phyloP scores from a whole-genome alignment of 2,329 filamentous ascomycete genomes.

The Teratosphaeria pseudoeucalypti region DNA sequence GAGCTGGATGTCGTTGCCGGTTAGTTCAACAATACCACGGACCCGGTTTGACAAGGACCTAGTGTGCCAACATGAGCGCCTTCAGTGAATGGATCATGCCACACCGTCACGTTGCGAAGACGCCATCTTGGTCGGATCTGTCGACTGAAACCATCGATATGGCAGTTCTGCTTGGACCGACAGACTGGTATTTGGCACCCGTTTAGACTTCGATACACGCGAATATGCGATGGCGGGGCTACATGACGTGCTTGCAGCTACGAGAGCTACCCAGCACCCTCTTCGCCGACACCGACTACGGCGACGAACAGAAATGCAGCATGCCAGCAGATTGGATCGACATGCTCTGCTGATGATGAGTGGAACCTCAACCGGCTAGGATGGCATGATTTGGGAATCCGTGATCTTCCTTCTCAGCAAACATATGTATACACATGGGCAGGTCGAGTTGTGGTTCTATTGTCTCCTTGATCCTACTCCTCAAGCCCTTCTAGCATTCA shows the following conservation, averaged over 20 bases:
- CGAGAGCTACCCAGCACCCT: not conserved
- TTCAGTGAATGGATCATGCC: not conserved
- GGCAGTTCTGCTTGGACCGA: not conserved
- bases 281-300: not conserved
- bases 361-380: not conserved
- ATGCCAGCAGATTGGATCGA: not conserved
- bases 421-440: not conserved
- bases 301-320: not conserved
- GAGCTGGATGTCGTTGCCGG: not conserved
- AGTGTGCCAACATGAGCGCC: not conserved
- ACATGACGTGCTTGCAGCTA: not conserved
- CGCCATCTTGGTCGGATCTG: not conserved
- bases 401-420: not conserved
- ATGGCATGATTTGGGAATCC: not conserved
- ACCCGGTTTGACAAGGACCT: not conserved
- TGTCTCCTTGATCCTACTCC: slow-evolving; percentile 1
- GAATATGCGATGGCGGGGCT: not conserved
- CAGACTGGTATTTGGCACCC: not conserved
- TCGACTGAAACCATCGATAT: not conserved
- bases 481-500: not conserved
- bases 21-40: not conserved
- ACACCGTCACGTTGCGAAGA: not conserved
- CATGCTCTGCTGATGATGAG: not conserved
- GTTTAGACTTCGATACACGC: not conserved
- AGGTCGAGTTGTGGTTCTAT: slow-evolving; percentile 1